Evolutionary conservation across 129 eudicot genomes (phyloP), one percentile per base, ranked within the genome.

Genomic region (Flaveria ramosissima): DNA sequence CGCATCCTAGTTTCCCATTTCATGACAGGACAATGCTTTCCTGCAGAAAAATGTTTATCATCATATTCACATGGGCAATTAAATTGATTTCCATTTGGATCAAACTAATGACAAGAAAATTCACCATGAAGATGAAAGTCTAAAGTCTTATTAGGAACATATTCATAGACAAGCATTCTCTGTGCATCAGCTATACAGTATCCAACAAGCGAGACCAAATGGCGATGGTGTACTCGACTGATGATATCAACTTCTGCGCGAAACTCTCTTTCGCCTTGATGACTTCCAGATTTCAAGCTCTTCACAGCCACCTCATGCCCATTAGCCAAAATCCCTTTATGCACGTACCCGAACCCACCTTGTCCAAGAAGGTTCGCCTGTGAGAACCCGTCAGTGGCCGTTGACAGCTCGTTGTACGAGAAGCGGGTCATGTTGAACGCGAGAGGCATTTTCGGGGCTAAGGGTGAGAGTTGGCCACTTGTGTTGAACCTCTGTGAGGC

Each of bases 191-290:
- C 88, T 32, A 88, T 83, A 27, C 86, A 88, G 70, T 89, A 89
- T 56, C 94, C 95, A 50, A 89, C 91, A 60, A 89, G 88, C 1
- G 94, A 89, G 36, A 86, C 94, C 69, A 89, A 86, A 77, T 89
- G 94, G 17, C 91, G 88, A 81, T 89, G 94, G 60, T 89, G 94
- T 63, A 89, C 91, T 16, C 91, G 83, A 68, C 92, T 86, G 72
- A 89, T 89, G 51, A 80, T 86, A 71, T 88, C 92, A 72, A 88
- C 92, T 75, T 88, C 92, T 10, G 92, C 86, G 69, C 85, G 92
- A 68, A 82, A 89, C 73, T 86, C 95, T 55, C 95, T 67, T 32
- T 86, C 89, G 3, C 95, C 95, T 72, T 89, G 95, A 43, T 84
- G 86, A 68, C 95, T 89, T 6, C 89, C 95, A 11, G 86, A 57